A percentile compares a stretch with the other conserved stretches of the same genome.
phyloP scores from a whole-genome alignment of 2,329 filamentous ascomycete species.

The Venturia carpophila region DNA sequence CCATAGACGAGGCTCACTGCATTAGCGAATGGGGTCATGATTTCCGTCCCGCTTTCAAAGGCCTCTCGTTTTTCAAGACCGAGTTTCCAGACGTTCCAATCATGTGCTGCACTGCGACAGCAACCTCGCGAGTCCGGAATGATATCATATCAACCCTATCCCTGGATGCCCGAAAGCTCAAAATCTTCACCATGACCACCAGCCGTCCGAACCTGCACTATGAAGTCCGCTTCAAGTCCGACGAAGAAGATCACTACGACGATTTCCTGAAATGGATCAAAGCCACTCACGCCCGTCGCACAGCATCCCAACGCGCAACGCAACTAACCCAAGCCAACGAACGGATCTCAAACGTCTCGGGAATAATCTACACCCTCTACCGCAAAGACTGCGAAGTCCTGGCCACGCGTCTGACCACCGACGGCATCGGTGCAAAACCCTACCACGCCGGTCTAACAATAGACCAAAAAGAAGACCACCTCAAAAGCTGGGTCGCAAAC shows the following conservation, averaged over 20 bases:
- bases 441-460: constrained; percentile 64
- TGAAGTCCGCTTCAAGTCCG: constrained; percentile 75
- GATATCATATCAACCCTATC: constrained; percentile 73
- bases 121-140: constrained; percentile 69
- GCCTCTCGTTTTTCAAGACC: constrained; percentile 75
- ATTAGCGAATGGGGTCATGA: constrained; percentile 98
- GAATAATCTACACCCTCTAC: constrained; percentile 73
- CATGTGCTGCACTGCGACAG: constrained; percentile 88
- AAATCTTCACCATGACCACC: constrained; percentile 75
- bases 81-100: constrained; percentile 80
- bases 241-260: constrained; percentile 64
- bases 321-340: constrained; percentile 48
- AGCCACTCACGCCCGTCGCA: constrained; percentile 61
- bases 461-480: constrained; percentile 59
- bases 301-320: constrained; percentile 45
- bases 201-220: constrained; percentile 81
- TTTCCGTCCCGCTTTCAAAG: constrained; percentile 87
- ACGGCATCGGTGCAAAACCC: constrained; percentile 65
- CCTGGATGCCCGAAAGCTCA: constrained; percentile 56
- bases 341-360: constrained; percentile 52
- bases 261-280: constrained; percentile 73
- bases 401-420: constrained; percentile 54
- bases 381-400: constrained; percentile 67
- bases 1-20: constrained; percentile 91
- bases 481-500: constrained; percentile 65